phyloP scores from a whole-genome alignment of 2,329 filamentous ascomycete species.

The Fusarium compactum region DNA sequence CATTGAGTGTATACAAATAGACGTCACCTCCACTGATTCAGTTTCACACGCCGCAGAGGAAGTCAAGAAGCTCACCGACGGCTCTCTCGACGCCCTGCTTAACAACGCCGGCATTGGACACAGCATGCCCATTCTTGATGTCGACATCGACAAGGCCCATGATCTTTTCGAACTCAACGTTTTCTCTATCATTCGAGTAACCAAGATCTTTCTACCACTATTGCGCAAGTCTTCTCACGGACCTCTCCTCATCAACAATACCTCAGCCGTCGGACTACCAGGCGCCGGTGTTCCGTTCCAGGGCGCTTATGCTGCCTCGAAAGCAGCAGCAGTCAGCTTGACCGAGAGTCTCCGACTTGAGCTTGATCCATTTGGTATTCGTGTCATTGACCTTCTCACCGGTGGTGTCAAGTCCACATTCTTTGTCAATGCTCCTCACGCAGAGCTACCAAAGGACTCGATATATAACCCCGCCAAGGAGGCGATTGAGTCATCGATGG shows the following conservation, averaged over 20 bases:
- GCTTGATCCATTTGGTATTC: slow-evolving; percentile 46
- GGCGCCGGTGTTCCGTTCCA: slow-evolving; percentile 39
- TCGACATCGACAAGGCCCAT: slow-evolving; percentile 31
- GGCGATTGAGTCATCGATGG: slow-evolving; percentile 24
- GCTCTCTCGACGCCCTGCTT: slow-evolving; percentile 47
- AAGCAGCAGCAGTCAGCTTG: slow-evolving; percentile 42
- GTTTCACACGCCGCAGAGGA: slow-evolving; percentile 29
- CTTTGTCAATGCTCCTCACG: slow-evolving; percentile 11
- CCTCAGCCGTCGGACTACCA: slow-evolving; percentile 17
- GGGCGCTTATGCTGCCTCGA: slow-evolving; percentile 47
- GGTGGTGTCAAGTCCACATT: slow-evolving; percentile 41
- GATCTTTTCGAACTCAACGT: slow-evolving; percentile 46
- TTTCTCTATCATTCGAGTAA: slow-evolving; percentile 43
- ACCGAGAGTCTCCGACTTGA: slow-evolving; percentile 46
- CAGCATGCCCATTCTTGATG: slow-evolving; percentile 43
- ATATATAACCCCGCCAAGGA: slow-evolving; percentile 37
- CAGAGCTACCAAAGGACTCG: slow-evolving; percentile 14
- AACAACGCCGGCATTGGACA: slow-evolving; percentile 49
- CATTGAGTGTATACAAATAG: slow-evolving; percentile 42
- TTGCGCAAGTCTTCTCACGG: slow-evolving; percentile 30
- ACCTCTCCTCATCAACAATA: slow-evolving; percentile 41
- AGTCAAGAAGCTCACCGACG: slow-evolving; percentile 37
- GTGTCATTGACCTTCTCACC: slow-evolving; percentile 45
- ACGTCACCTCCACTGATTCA: slow-evolving; percentile 42
- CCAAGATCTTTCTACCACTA: slow-evolving; percentile 40